Percentiles rank a stretch among this genome's conserved stretches.
phyloP scores from a whole-genome alignment of 768 basidiomycete genomes.

The Rhodotorula diobovata region DNA sequence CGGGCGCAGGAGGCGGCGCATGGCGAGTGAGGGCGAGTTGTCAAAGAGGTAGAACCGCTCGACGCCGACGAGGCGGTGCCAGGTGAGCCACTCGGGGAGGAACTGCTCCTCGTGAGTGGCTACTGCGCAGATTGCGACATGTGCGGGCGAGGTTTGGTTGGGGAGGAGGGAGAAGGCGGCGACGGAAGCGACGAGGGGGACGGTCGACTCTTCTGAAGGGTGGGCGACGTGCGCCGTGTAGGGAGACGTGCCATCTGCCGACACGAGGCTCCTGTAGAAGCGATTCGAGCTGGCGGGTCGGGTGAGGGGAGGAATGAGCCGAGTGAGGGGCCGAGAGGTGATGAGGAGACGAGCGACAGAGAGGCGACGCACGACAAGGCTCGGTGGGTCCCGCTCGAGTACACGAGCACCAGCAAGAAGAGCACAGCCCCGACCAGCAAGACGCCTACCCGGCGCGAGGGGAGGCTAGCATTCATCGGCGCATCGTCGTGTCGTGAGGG shows the following conservation, averaged over 20 bases:
- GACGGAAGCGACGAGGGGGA: slow-evolving; percentile 25
- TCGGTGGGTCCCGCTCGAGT: neutral
- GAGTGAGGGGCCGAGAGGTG: neutral
- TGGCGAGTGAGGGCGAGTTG: slow-evolving; percentile 12
- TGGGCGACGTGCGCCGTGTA: neutral
- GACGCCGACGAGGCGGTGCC: slow-evolving; percentile 33
- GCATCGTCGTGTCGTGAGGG: neutral
- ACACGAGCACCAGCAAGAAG: neutral
- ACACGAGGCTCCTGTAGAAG: neutral
- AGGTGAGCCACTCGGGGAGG: slow-evolving; percentile 37
- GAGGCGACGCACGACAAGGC: neutral
- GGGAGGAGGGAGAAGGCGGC: slow-evolving; percentile 13
- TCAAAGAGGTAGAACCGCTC: slow-evolving; percentile 34
- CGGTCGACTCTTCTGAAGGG: slow-evolving; percentile 1
- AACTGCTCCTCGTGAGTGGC: slow-evolving; percentile 32
- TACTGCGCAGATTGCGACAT: slow-evolving; percentile 33
- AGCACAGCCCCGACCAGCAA: neutral
- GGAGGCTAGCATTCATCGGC: neutral
- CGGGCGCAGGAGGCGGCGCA: slow-evolving; percentile 27
- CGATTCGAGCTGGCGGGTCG: neutral
- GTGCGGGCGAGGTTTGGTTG: neutral
- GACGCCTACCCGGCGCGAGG: neutral
- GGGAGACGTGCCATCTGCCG: neutral
- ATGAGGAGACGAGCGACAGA: neutral
- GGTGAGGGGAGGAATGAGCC: too few relatives aligned